Evolutionary conservation across 495 filamentous ascomycete species (phyloP).

Genomic region (Podospora australis): DNA sequence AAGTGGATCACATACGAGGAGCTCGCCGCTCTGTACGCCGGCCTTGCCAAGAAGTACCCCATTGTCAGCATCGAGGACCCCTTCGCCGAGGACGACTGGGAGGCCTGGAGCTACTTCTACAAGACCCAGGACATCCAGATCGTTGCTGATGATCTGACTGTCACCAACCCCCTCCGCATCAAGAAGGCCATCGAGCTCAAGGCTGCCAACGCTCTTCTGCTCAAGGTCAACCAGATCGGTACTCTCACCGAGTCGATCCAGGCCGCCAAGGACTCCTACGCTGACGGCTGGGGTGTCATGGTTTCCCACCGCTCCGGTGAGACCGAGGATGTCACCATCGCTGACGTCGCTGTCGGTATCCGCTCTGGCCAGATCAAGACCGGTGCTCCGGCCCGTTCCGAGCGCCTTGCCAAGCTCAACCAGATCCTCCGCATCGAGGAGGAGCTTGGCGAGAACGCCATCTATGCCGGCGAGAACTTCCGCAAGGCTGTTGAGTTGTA

Average conservation of each 20-base stretch:
- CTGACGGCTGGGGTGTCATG: constrained; percentile 98
- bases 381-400: constrained; percentile 88
- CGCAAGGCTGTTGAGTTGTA: constrained; percentile 82
- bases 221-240: constrained; percentile 99
- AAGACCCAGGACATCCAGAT: constrained; percentile 98
- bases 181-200: constrained; percentile 99
- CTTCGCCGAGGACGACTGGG: constrained; percentile 73
- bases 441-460: constrained; percentile 84
- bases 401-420: constrained; percentile 99
- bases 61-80: constrained; percentile 78
- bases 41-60: constrained; percentile 87
- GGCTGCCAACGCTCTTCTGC: constrained; percentile 92
- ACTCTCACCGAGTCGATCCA: constrained; percentile 98
- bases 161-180: constrained; percentile 98
- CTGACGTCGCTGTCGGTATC: constrained; percentile 94
- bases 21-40: constrained; percentile 88
- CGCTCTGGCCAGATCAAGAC: constrained; percentile 99
- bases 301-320: constrained; percentile 98
- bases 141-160: constrained; percentile 85
- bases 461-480: constrained; percentile 91
- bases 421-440: constrained; percentile 99
- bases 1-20: constrained; percentile 99
- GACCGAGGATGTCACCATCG: constrained; percentile 99
- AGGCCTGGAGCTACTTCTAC: constrained; percentile 99
- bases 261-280: constrained; percentile 98